Evolutionary conservation across 345 rosid species (phyloP), one percentile per base, ranked within the genome.

Genomic region (Angophora floribunda): DNA sequence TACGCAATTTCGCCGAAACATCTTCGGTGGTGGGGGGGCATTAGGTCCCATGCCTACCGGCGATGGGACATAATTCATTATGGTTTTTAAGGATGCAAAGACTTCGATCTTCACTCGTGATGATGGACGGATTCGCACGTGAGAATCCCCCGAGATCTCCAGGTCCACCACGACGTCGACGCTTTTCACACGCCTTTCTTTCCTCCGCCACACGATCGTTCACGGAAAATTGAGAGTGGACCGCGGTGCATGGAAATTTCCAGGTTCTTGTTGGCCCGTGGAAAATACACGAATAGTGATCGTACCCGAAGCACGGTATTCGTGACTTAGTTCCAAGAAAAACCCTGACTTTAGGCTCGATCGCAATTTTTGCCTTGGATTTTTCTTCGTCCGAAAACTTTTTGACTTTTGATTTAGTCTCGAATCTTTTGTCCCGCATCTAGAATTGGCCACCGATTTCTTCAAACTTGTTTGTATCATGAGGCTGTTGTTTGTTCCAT

Each of bases 361-460:
- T 67, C 16, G 2, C 5, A 16, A 32, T 67, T 67, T 67, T 5
- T 0, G 1, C 19, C 6, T 11, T 32, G 4, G 3, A 13, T 4
- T 6, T n/a, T n/a, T 63, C 9, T 63, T 0, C 4, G 14, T 26
- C 67, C 13, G 4, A n/a, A 12, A 6, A 28, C 4, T 4, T 2
- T 2, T 6, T 1, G 7, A 59, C 30, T 59, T 26, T 5, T 3
- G 26, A 3, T 11, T n/a, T 26, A 11, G 3, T 3, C 67, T 59
- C n/a, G 12, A 1, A 4, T 59, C 67, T 36, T 36, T 36, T 0
- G 14, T 6, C 30, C 11, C 2, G 1, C 3, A 5, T 26, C 7
- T 26, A 59, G 67, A 26, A 59, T 9, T 12, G 14, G 6, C 30
- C 30, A 1, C 67, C 3, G 3, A 3, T 26, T 59, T 24, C 67